Conservation (phyloP, 2,329 filamentous ascomycete species). For the Penicillium crustosum region DNA sequence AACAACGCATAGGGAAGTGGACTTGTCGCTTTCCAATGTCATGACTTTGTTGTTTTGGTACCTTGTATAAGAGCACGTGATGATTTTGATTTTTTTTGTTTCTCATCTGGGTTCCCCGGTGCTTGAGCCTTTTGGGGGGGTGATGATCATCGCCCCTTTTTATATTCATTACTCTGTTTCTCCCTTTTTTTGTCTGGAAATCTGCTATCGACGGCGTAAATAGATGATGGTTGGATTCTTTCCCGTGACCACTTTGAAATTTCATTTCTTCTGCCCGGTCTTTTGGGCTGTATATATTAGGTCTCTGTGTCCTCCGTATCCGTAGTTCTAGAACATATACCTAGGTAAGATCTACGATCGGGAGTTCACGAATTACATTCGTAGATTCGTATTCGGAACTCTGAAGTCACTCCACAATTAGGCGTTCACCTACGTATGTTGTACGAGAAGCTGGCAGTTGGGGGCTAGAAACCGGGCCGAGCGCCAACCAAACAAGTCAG, state of each 20-base stretch:
- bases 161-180: slow-evolving; percentile 3
- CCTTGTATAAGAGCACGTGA: slow-evolving; percentile 19
- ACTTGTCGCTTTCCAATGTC: slow-evolving; percentile 7
- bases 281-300: slow-evolving; percentile 9
- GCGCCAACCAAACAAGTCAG: neutral
- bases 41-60: slow-evolving; percentile 20
- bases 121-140: neutral
- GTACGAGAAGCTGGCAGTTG: neutral
- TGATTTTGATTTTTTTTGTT: slow-evolving; percentile 19
- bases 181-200: neutral
- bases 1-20: slow-evolving; percentile 22
- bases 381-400: neutral
- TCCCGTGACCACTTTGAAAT: neutral
- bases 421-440: neutral
- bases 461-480: neutral
- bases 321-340: neutral
- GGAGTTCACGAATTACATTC: neutral
- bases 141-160: neutral
- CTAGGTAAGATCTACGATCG: too few species aligned
- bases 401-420: neutral
- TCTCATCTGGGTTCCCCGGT: slow-evolving; percentile 6
- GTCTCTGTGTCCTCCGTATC: neutral
- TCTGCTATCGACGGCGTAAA: slow-evolving; percentile 8
- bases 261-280: slow-evolving; percentile 4
- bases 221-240: slow-evolving; percentile 9